phyloP scores from a whole-genome alignment of 2,329 filamentous ascomycete species.

The Ophiostoma perfectum region DNA sequence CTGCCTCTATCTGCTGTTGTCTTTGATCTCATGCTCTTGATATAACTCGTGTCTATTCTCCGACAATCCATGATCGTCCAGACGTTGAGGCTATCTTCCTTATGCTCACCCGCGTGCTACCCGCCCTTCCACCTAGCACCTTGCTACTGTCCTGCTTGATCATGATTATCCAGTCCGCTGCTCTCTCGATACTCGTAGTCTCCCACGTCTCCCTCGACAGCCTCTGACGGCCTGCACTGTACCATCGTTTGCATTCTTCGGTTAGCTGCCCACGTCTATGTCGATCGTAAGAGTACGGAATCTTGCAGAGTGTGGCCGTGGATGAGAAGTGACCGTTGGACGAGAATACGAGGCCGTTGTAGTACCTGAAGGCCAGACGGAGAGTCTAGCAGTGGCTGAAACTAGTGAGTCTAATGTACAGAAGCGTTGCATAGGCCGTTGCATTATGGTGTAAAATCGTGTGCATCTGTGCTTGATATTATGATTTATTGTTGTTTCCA shows the following conservation, averaged over 20 bases:
- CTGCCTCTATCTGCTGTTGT: not conserved
- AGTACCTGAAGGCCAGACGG: too few species aligned
- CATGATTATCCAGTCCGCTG: not conserved
- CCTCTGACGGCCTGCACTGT: not conserved
- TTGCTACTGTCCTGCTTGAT: not conserved
- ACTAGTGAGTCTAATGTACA: too few species aligned
- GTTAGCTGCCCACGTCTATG: not conserved
- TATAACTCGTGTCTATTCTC: slow-evolving; percentile 2
- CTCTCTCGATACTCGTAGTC: not conserved
- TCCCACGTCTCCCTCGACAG: not conserved
- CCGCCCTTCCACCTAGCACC: not conserved
- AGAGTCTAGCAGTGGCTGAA: too few species aligned
- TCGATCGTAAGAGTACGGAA: not conserved
- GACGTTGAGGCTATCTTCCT: too few species aligned
- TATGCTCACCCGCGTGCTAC: too few species aligned
- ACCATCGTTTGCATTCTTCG: not conserved
- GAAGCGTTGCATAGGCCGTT: not conserved
- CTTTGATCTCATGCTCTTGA: too few species aligned
- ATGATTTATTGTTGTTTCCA: not conserved
- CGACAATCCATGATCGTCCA: not conserved
- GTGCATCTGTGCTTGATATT: too few species aligned
- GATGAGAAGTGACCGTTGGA: not conserved
- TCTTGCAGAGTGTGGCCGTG: not conserved
- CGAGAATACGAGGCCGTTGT: not conserved
- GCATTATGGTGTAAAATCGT: not conserved